phyloP scores from a whole-genome alignment of 805 yeast genomes.

The Candida ficus region DNA sequence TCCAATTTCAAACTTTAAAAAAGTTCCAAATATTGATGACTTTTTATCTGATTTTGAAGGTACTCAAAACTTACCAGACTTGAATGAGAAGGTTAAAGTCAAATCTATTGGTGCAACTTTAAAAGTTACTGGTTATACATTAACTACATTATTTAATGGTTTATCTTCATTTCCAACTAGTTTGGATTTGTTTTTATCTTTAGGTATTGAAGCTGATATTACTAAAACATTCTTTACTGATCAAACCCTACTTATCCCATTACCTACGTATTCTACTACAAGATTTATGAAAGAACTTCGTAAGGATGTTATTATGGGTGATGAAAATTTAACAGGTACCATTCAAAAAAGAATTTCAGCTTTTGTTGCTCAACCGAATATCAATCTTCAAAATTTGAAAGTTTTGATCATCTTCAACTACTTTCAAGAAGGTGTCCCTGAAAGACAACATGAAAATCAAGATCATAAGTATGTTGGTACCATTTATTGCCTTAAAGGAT shows the following conservation, averaged over 20 bases:
- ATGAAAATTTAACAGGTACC: slow-evolving; percentile 13
- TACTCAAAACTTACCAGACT: slow-evolving; percentile 11
- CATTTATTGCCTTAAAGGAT: slow-evolving; percentile 16
- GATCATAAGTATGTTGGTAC: slow-evolving; percentile 24
- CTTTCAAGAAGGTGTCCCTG: slow-evolving; percentile 22
- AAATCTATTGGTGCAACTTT: slow-evolving; percentile 15
- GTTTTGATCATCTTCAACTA: slow-evolving; percentile 17
- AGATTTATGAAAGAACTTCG: slow-evolving; percentile 21
- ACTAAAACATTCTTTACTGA: slow-evolving; percentile 11
- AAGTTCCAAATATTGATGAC: slow-evolving; percentile 19
- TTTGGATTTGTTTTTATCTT: slow-evolving; percentile 20
- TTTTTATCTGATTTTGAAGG: slow-evolving; percentile 24
- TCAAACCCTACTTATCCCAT: slow-evolving; percentile 21
- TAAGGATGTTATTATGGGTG: slow-evolving; percentile 15
- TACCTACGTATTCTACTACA: slow-evolving; percentile 20
- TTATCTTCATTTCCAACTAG: slow-evolving; percentile 18
- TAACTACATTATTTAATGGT: slow-evolving; percentile 15
- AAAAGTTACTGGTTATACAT: slow-evolving; percentile 15
- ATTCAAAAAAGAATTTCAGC: slow-evolving; percentile 17
- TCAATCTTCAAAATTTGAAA: slow-evolving; percentile 14
- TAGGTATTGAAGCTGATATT: slow-evolving; percentile 15
- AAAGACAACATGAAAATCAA: slow-evolving; percentile 21
- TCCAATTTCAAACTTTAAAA: not conserved
- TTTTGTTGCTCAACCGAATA: slow-evolving; percentile 15
- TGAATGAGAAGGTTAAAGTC: slow-evolving; percentile 12